phyloP scores from a whole-genome alignment of 768 basidiomycete genomes.

The Mycena epipterygia region DNA sequence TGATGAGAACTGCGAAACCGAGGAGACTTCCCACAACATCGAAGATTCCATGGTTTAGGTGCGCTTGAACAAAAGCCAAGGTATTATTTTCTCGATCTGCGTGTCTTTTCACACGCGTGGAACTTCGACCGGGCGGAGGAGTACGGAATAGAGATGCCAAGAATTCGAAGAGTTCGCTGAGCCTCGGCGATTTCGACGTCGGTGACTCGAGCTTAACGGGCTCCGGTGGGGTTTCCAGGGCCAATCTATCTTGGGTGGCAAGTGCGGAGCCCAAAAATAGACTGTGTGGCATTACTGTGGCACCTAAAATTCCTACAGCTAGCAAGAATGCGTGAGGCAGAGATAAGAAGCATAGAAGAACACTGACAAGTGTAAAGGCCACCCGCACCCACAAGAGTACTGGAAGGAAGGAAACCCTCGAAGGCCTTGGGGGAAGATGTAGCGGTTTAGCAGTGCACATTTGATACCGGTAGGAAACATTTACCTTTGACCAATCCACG shows the following conservation, averaged over 20 bases:
- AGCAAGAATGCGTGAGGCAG: neutral
- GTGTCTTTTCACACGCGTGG: slow-evolving; percentile 59
- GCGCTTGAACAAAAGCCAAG: slow-evolving; percentile 67
- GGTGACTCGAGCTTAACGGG: slow-evolving; percentile 32
- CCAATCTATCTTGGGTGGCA: slow-evolving; percentile 84
- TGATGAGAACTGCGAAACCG: slow-evolving; percentile 90
- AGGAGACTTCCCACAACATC: slow-evolving; percentile 80
- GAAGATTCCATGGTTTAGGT: slow-evolving; percentile 74
- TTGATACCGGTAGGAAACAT: no score
- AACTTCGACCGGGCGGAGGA: slow-evolving; percentile 50
- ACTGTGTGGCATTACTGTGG: slow-evolving; percentile 95
- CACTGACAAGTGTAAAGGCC: slow-evolving; percentile 76
- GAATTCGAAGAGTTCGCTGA: slow-evolving; percentile 40
- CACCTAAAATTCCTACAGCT: slow-evolving; percentile 78
- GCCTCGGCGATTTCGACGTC: slow-evolving; percentile 5
- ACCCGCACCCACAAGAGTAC: slow-evolving; percentile 65
- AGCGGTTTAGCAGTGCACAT: no score
- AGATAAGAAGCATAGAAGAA: neutral
- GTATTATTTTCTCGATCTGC: slow-evolving; percentile 70
- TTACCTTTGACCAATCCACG: slow-evolving; percentile 79
- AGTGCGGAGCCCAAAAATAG: slow-evolving; percentile 92
- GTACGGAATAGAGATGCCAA: slow-evolving; percentile 52
- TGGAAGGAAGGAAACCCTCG: slow-evolving; percentile 82
- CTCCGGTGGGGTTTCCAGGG: slow-evolving; percentile 43
- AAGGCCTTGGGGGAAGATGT: no score